phyloP scores from a whole-genome alignment of 129 eudicot species.

The Cynara cardunculus region DNA sequence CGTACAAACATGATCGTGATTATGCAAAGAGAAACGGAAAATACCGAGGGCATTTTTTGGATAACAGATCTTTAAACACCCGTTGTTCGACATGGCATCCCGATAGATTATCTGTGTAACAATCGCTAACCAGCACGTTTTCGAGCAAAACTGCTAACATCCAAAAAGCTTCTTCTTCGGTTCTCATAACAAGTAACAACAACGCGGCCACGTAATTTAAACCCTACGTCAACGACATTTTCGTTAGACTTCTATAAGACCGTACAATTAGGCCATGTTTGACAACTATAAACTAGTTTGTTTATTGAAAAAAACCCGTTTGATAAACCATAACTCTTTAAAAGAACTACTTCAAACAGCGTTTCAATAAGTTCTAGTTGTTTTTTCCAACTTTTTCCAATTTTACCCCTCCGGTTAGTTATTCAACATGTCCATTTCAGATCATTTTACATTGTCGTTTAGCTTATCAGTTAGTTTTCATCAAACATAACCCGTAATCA shows the following conservation, averaged over 20 bases:
- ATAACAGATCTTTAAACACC: slow-evolving; percentile 74
- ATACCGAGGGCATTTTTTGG: slow-evolving; percentile 83
- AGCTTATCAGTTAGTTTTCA: too few relatives aligned
- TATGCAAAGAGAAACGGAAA: neutral
- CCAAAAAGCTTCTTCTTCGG: slow-evolving; percentile 99
- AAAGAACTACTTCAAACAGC: neutral
- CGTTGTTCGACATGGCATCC: slow-evolving; percentile 98
- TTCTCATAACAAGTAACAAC: slow-evolving; percentile 88
- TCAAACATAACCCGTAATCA: neutral
- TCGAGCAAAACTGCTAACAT: slow-evolving; percentile 93
- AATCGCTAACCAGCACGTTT: slow-evolving; percentile 78
- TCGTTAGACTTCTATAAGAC: neutral
- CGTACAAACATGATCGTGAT: neutral
- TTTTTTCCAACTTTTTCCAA: neutral
- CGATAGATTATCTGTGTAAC: slow-evolving; percentile 78
- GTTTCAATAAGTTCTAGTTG: neutral
- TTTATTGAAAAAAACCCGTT: too few relatives aligned
- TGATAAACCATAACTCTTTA: too few relatives aligned
- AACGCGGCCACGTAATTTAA: slow-evolving; percentile 91
- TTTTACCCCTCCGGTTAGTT: neutral
- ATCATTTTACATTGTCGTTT: neutral
- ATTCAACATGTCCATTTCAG: neutral
- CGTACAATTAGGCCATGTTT: neutral
- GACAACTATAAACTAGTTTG: neutral
- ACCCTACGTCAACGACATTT: slow-evolving; percentile 51